Percentiles rank a stretch among this genome's conserved stretches.
phyloP scores from a whole-genome alignment of 805 yeast genomes.

The Tetrapisispora arboricola region DNA sequence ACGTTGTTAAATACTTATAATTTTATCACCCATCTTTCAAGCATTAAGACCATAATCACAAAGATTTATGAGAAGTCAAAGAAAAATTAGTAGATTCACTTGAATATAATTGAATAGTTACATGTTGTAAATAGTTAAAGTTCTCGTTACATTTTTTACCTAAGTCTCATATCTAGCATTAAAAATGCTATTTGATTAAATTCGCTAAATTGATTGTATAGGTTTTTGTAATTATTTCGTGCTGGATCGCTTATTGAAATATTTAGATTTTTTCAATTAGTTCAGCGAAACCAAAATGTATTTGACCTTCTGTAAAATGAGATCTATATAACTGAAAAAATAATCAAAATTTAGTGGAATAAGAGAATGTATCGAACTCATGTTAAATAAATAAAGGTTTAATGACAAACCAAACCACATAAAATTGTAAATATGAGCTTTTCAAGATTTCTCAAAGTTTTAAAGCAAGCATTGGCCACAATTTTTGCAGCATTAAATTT shows the following conservation, averaged over 20 bases:
- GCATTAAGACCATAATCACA: constrained; percentile 16
- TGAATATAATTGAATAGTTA: neutral
- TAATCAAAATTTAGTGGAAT: neutral
- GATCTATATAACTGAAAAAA: no score
- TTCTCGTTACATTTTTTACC: no score
- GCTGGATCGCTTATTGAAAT: no score
- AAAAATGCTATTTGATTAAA: no score
- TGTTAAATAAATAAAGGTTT: no score
- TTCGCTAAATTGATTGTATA: no score
- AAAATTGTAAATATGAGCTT: neutral
- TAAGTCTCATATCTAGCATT: no score
- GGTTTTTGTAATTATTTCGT: no score
- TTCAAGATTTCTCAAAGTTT: neutral
- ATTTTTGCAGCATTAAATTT: neutral
- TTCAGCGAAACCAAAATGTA: no score
- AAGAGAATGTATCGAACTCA: neutral
- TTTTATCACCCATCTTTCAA: constrained; percentile 13
- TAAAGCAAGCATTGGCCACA: neutral
- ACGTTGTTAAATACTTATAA: constrained; percentile 9
- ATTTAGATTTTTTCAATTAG: no score
- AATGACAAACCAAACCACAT: no score
- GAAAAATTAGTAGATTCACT: constrained; percentile 1
- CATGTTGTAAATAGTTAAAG: neutral
- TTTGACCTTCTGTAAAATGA: neutral
- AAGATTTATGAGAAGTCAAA: constrained; percentile 18